Evolutionary conservation across 192 early-diverging fungal genomes (phyloP), one percentile per base, ranked within the genome.

Genomic region (Rhizoclosmatium globosum): DNA sequence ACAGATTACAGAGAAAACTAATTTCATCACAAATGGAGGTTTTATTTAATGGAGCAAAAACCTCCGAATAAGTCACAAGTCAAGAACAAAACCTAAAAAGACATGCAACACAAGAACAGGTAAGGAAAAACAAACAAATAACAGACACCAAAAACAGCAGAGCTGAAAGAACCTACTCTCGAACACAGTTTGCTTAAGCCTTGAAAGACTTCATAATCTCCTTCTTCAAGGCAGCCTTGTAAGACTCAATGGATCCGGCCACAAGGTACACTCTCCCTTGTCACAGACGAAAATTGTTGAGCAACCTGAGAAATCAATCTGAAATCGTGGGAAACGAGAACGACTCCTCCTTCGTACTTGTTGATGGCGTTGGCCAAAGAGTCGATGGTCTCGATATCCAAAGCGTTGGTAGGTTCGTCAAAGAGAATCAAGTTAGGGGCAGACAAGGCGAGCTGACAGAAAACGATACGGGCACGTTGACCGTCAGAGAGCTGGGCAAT

Each of bases 291-390:
- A 95, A 66, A 99, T 97, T 98, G 82, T 81, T 95, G 82, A 48
- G 97, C 98, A 79, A 99, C 94, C 87, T 99, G 96, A 65, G 89
- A 92, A 80, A 99, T 97, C 65, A 99, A 87, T 77, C 98, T 89
- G 92, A 99, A 99, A 89, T 99, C 98, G 93, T 99, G 98, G 74
- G 94, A 95, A 70, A 99, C 98, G 45, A 99, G 89, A 31, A 99
- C 97, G 72, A 98, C 95, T 81, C 98, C 98, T 53, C 98, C 98
- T 77, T 92, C 92, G 85, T 95, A 99, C 67, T 82, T 81, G 82
- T 97, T 97, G 90, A 99, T 98, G 48, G 98, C 98, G 23, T 95
- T 90, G 41, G 98, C 98, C 68, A 99, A 85, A 39, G 94, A 93
- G 82, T 98, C 97, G 76, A 99, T 98, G 48, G 95, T 88, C 92